Evolutionary conservation across 345 rosid genomes (phyloP), one percentile per base, ranked within the genome.

Genomic region (Lepidium sativum): DNA sequence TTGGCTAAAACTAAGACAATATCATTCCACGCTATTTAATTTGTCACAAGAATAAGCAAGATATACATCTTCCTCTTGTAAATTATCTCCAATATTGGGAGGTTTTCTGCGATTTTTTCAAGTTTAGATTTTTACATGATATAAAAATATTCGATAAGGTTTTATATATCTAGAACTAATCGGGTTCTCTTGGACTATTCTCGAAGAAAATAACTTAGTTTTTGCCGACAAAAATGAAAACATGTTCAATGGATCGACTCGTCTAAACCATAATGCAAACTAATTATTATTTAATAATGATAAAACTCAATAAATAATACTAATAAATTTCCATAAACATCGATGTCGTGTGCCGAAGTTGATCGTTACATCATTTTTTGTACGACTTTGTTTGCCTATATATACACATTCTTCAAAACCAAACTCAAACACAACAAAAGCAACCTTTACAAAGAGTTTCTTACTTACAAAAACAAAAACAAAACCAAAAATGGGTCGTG

Each of bases 401-500:
- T 35, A 70, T 62, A 70, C 63, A 45, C 31, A 45, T 63, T 20
- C 54, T 34, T 27, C n/a, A 54, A 37, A 42, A 37, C 56, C 35
- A 70, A 62, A 27, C 43, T 70, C 75, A 55, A 71, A 54, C 69
- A 62, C 57, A 54, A 17, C 47, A 53, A 31, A 40, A 54, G 18
- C 60, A 70, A 70, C 48, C 29, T 35, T 17, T 11, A 21, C 10
- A 62, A 63, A 63, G 0, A 62, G 3, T 60, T 60, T 52, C 67
- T 42, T 53, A 62, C 5, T 54, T 8, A 55, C 12, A 15, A 10
- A 27, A 54, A 16, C 18, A 34, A 43, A 63, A 44, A 29, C 16
- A 44, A n/a, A n/a, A n/a, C n/a, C n/a, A 66, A 25, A 71, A 49
- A 72, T 72, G 76, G 60, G 60, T 50, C 66, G 66, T 16, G 48